A percentile compares a stretch with the other conserved stretches of the same genome.
phyloP scores from a whole-genome alignment of 768 basidiomycete genomes.

The Lactarius evosmus region DNA sequence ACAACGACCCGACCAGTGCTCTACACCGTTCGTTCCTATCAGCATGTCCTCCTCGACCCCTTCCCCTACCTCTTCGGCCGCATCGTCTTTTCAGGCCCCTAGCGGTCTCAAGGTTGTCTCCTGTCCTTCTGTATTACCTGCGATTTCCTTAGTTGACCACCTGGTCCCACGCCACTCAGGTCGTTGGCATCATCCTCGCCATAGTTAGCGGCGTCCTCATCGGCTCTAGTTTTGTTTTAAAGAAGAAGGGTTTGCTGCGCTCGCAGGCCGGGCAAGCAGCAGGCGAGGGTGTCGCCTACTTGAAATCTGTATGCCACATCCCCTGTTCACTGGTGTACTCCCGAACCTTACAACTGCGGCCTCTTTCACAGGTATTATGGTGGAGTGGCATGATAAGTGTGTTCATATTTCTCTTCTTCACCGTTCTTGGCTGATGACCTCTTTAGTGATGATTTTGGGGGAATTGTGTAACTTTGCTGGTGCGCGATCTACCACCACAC shows the following conservation, averaged over 20 bases:
- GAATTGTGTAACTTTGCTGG: slow-evolving; percentile 85
- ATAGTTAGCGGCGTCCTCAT: slow-evolving; percentile 82
- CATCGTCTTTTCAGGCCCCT: slow-evolving; percentile 15
- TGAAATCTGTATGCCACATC: slow-evolving; percentile 75
- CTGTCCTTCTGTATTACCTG: not conserved
- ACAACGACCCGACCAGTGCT: not conserved
- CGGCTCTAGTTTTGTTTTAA: slow-evolving; percentile 92
- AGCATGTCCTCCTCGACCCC: slow-evolving; percentile 22
- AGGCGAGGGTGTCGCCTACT: slow-evolving; percentile 89
- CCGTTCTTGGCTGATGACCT: not conserved
- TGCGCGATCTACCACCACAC: slow-evolving; percentile 41
- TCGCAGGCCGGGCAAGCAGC: slow-evolving; percentile 76
- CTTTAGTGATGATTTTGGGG: slow-evolving; percentile 85
- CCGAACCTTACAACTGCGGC: slow-evolving; percentile 9
- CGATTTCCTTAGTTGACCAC: not conserved
- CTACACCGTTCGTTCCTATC: not conserved
- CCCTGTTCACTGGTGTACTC: slow-evolving; percentile 4
- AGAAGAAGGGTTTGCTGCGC: slow-evolving; percentile 89
- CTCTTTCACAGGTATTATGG: slow-evolving; percentile 67
- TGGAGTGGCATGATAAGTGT: slow-evolving; percentile 89
- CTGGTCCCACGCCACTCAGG: slow-evolving; percentile 36
- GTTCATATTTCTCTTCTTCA: slow-evolving; percentile 31
- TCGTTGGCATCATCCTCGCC: slow-evolving; percentile 77
- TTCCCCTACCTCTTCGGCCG: slow-evolving; percentile 21
- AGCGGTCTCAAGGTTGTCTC: slow-evolving; percentile 23